Percentiles rank a stretch among this genome's conserved stretches.
phyloP scores from a whole-genome alignment of 2,329 filamentous ascomycete genomes.

The Pseudopithomyces chartarum region DNA sequence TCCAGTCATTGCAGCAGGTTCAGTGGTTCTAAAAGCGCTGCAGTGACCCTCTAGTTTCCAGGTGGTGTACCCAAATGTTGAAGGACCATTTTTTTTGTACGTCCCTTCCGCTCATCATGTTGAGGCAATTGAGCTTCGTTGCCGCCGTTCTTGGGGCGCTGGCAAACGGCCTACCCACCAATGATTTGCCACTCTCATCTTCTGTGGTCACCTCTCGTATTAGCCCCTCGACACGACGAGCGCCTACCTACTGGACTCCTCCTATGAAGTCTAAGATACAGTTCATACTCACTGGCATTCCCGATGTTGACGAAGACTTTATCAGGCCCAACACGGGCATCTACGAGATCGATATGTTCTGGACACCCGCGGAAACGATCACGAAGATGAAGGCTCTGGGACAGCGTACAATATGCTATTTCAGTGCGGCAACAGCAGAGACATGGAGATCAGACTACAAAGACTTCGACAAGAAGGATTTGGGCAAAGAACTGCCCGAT shows the following conservation, averaged over 20 bases:
- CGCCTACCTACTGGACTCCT: slow-evolving; percentile 21
- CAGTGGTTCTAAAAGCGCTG: background rate
- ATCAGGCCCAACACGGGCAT: slow-evolving; percentile 23
- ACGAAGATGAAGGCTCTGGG: slow-evolving; percentile 19
- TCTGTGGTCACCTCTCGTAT: slow-evolving; percentile 18
- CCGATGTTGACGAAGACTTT: slow-evolving; percentile 23
- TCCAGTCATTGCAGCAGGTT: background rate
- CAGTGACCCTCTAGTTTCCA: background rate
- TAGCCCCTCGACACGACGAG: slow-evolving; percentile 1
- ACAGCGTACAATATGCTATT: slow-evolving; percentile 30
- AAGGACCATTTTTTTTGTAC: no score
- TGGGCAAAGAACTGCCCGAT: slow-evolving; percentile 24
- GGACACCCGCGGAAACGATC: slow-evolving; percentile 23
- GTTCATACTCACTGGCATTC: slow-evolving; percentile 27
- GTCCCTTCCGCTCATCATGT: background rate
- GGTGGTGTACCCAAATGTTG: background rate
- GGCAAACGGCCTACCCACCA: slow-evolving; percentile 16
- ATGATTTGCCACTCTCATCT: slow-evolving; percentile 19
- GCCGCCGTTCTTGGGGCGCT: slow-evolving; percentile 10
- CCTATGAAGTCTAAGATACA: slow-evolving; percentile 29
- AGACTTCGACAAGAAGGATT: slow-evolving; percentile 19
- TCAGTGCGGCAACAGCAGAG: slow-evolving; percentile 29
- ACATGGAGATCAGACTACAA: slow-evolving; percentile 29
- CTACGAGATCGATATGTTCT: slow-evolving; percentile 30
- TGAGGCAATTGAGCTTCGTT: background rate